Percentiles rank a stretch among this genome's conserved stretches.
phyloP scores from a whole-genome alignment of 1,139 yeast genomes.

The Geotrichum aggregatum region DNA sequence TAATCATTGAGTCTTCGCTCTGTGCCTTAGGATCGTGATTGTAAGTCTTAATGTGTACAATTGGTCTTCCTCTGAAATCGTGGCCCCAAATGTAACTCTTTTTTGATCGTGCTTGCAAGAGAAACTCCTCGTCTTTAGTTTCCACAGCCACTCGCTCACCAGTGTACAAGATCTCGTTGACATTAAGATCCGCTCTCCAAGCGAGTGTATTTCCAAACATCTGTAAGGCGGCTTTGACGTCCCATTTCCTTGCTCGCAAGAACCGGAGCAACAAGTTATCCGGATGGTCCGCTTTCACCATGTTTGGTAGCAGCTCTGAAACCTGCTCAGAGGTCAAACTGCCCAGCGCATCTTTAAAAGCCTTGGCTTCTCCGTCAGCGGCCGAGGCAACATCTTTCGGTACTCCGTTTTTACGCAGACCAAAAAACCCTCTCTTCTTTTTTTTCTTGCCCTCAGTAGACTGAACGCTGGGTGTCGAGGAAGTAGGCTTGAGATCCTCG shows the following conservation, averaged over 20 bases:
- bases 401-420: slow-evolving; percentile 27
- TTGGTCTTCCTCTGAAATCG: slow-evolving; percentile 63
- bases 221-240: slow-evolving; percentile 54
- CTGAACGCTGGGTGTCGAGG: slow-evolving; percentile 27
- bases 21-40: slow-evolving; percentile 70
- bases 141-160: slow-evolving; percentile 54
- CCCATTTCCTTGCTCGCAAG: slow-evolving; percentile 71
- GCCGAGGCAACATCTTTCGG: slow-evolving; percentile 8
- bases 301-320: slow-evolving; percentile 42
- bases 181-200: slow-evolving; percentile 63
- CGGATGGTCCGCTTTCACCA: slow-evolving; percentile 63
- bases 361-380: slow-evolving; percentile 22
- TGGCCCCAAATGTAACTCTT: slow-evolving; percentile 64
- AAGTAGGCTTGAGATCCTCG: slow-evolving; percentile 34
- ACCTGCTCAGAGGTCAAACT: slow-evolving; percentile 19
- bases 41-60: slow-evolving; percentile 68
- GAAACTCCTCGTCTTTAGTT: slow-evolving; percentile 44
- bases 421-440: slow-evolving; percentile 29
- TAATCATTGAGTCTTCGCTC: slow-evolving; percentile 60
- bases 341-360: slow-evolving; percentile 12
- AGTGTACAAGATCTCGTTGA: slow-evolving; percentile 52
- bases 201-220: slow-evolving; percentile 64
- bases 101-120: slow-evolving; percentile 50
- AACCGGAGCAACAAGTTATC: slow-evolving; percentile 66
- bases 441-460: slow-evolving; percentile 28